These are phyloP conservation scores for Solanum tacnaense DNA, from an alignment of 257 asterid genomes.

Conservation along the genomic window DNA sequence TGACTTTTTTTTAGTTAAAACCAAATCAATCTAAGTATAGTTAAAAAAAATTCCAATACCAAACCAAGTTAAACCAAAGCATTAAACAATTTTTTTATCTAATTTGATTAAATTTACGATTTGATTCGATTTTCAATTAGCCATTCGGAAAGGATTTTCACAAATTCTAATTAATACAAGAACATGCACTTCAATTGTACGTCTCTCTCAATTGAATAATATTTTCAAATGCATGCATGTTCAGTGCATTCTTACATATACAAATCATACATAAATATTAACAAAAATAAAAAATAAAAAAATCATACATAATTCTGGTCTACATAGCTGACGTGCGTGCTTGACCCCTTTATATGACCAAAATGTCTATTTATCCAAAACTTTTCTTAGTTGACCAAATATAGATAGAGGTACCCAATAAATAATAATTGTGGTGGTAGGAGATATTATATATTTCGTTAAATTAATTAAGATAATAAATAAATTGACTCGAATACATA, in stretches of 20 bases:
- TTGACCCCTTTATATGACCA: background rate
- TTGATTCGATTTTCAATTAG: too few species aligned
- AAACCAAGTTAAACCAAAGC: too few species aligned
- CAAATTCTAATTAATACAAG: background rate
- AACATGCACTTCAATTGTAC: background rate
- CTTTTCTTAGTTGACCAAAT: background rate
- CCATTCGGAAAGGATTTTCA: too few species aligned
- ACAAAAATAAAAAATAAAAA: too few species aligned
- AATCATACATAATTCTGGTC: background rate
- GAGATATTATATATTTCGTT: background rate
- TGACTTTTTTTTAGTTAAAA: too few species aligned
- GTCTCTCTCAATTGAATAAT: background rate
- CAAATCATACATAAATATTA: background rate
- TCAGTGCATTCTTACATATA: background rate
- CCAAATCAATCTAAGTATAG: too few species aligned
- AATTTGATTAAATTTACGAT: fast-evolving
- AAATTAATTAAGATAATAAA: too few species aligned
- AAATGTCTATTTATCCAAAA: background rate
- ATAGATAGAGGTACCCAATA: too few species aligned
- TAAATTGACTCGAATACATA: background rate
- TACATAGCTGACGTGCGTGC: background rate
- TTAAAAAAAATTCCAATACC: too few species aligned
- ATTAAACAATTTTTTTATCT: too few species aligned
- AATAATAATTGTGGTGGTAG: background rate
- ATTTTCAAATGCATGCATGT: background rate